Evolutionary conservation across 345 rosid species (phyloP), one percentile per base, ranked within the genome.

Genomic region (Pseudoturritis turrita): DNA sequence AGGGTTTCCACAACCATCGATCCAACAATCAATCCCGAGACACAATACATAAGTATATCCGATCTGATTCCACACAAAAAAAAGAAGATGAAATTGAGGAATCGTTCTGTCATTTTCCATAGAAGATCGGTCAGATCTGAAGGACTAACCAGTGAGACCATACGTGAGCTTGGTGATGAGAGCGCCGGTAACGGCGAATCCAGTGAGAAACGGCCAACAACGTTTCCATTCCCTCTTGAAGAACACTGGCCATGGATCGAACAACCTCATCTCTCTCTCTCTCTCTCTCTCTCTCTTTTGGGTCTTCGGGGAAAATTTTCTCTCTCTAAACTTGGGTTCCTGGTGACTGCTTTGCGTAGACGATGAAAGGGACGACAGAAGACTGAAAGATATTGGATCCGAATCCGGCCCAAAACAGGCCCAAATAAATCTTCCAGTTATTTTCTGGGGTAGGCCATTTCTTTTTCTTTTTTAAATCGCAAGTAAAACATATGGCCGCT

Each of bases 191-290:
- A 87, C 45, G 57, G 91, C 88, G 78, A 93, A 93, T 13, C 97
- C 96, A 10, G 84, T 90, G 17, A 93, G 78, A 65, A 93, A 93
- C 10, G 98, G 94, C 97, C 97, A 93, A 58, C 77, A 87, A 4
- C 96, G 87, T 64, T 68, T 89, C 78, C 82, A 93, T 64, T 90
- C 97, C 10, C 96, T 81, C 90, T 71, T 86, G 90, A 90, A 93
- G 86, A 90, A 89, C 15, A 93, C 86, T 0, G 88, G 88, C 92
- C 96, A 89, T 10, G 88, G 88, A 82, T 89, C 92, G 73, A 89
- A 87, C 82, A 72, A 21, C 9, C 78, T 81, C 81, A 78, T 73
- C 70, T 67, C 60, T 71, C 66, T 66, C 6, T 35, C 26, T 25
- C 15, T 40, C 41, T 54, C 62, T 33, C 55, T 33, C 1, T n/a